phyloP scores from a whole-genome alignment of 345 rosid species.

The Citropsis articulata region DNA sequence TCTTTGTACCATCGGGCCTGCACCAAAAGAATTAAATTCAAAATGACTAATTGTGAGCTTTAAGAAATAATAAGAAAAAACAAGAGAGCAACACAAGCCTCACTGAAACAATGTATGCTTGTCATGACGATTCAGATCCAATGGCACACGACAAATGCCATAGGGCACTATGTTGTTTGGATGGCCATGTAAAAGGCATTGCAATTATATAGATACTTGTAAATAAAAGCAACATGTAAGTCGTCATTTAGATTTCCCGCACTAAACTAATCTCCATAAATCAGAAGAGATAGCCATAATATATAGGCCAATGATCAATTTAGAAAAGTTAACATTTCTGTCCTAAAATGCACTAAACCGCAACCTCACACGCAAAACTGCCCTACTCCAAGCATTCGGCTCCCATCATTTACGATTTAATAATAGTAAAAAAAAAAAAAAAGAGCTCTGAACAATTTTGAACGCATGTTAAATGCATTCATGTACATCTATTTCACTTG shows the following conservation, averaged over 20 bases:
- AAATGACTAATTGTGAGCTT: not conserved
- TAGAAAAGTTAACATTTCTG: not conserved
- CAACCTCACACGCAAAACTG: not conserved
- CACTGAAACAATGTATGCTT: not conserved
- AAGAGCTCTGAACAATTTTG: no score
- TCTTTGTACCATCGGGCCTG: slow-evolving; percentile 97
- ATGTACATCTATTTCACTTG: not conserved
- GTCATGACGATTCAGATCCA: not conserved
- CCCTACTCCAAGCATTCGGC: not conserved
- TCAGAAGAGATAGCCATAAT: not conserved
- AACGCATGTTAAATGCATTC: no score
- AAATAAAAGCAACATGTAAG: not conserved
- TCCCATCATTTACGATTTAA: no score
- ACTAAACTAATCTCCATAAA: not conserved
- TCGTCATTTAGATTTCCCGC: not conserved
- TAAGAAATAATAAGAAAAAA: not conserved
- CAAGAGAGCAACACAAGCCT: not conserved
- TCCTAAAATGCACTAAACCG: not conserved
- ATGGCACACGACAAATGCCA: not conserved
- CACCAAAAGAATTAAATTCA: not conserved
- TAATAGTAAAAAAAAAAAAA: no score
- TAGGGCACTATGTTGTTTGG: not conserved
- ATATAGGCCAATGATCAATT: not conserved
- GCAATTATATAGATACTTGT: not conserved
- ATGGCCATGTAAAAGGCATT: not conserved